Evolutionary conservation across 768 basidiomycete species (phyloP).

Genomic region (Cystobasidium ongulense): DNA sequence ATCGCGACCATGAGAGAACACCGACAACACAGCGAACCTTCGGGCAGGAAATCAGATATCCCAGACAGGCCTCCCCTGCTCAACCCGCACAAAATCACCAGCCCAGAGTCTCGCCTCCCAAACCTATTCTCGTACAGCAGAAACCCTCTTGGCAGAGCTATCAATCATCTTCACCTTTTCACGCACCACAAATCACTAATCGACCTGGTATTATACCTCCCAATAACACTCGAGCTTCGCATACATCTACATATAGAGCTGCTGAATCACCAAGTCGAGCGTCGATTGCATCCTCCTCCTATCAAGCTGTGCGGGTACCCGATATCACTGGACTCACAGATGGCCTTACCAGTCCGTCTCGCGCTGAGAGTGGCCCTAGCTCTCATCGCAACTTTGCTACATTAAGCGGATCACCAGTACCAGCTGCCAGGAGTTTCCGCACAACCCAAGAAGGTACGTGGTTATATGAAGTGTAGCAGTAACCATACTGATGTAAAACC

Average conservation of each 20-base stretch:
- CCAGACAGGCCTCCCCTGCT: background rate
- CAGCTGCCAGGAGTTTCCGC: background rate
- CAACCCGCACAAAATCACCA: background rate
- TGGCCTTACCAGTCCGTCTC: slow-evolving; percentile 27
- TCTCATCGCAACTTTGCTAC: background rate
- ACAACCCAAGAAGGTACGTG: slow-evolving; percentile 29
- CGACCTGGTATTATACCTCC: background rate
- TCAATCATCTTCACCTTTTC: background rate
- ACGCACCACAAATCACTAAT: background rate
- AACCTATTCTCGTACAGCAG: background rate
- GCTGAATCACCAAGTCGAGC: background rate
- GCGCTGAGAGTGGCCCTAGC: background rate
- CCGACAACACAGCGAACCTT: background rate
- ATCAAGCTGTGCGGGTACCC: slow-evolving; percentile 33
- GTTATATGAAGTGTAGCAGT: background rate
- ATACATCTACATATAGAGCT: background rate
- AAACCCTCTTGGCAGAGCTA: background rate
- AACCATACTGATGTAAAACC: background rate
- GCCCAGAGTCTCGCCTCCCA: background rate
- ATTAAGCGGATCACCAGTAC: background rate
- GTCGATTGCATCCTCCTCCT: background rate
- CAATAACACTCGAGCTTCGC: slow-evolving; percentile 18
- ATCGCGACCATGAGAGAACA: background rate
- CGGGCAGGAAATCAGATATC: background rate
- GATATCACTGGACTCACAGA: slow-evolving; percentile 41